These are phyloP conservation scores for Microcyclosporella mali DNA, from an alignment of 2,329 filamentous ascomycete genomes.

Conservation along the genomic window DNA sequence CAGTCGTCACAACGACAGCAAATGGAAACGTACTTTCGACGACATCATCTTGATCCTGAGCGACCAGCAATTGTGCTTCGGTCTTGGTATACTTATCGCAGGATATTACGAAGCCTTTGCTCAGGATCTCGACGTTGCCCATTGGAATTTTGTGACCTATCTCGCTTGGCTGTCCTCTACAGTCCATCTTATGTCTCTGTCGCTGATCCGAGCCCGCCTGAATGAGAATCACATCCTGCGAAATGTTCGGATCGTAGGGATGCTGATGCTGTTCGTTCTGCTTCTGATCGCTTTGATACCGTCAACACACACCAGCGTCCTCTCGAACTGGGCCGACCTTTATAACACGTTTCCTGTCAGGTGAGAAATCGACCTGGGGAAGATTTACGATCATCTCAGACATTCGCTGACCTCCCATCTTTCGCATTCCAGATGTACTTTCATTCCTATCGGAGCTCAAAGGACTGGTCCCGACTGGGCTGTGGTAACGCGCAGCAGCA, in stretches of 20 bases:
- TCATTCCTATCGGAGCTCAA: too few relatives aligned
- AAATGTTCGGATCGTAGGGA: constrained; percentile 4
- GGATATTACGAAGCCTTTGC: constrained; percentile 6
- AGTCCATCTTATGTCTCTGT: constrained; percentile 15
- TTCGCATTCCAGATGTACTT: too few relatives aligned
- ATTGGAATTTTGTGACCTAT: constrained; percentile 12
- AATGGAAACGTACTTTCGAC: constrained; percentile 2
- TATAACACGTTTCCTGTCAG: too few relatives aligned
- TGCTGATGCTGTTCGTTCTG: constrained; percentile 7
- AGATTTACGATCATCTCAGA: too few relatives aligned
- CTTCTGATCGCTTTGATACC: constrained; percentile 6
- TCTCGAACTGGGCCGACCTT: background rate
- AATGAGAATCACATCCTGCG: background rate
- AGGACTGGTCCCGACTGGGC: too few relatives aligned
- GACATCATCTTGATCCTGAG: constrained; percentile 6
- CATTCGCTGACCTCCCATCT: too few relatives aligned
- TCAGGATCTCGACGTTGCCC: constrained; percentile 3
- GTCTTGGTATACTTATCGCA: constrained; percentile 10
- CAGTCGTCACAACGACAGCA: background rate
- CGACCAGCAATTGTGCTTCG: constrained; percentile 16
- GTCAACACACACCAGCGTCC: background rate
- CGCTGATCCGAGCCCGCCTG: constrained; percentile 6
- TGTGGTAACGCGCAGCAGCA: too few relatives aligned
- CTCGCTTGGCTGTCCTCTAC: constrained; percentile 17
- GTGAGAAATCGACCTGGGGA: too few relatives aligned